Base-by-base conservation (phyloP, 768 basidiomycete genomes). In the Dacryopinax primogenitus region DNA sequence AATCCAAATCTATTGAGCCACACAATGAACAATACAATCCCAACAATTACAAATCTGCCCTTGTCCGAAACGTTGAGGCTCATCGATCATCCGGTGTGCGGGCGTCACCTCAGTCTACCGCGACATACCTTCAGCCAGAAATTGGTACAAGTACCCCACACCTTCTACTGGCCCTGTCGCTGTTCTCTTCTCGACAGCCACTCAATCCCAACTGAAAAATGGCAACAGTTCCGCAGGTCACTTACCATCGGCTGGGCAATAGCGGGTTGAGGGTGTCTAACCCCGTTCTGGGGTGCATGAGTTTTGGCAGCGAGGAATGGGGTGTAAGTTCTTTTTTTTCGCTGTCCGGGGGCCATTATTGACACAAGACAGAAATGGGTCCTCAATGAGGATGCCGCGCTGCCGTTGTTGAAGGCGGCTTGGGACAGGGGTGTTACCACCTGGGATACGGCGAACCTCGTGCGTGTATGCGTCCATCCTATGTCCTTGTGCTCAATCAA, bases 381-480 rank as follows among this genome's bases (percentile, higher is more conserved):
- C 23, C 3, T 58, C 30, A 58, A 58, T 23, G 66, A 73, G 26
- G 71, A 71, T 11, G 63, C 74, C 16, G 72, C 74, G 0, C 63
- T 74, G 23, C 66, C 70, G 47, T 69, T 78, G 66, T 63, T 79
- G 63, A 77, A 78, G 66, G 70, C 72, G 7, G 79, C 79, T 2
- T 79, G 72, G 72, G 74, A 78, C 32, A 67, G 72, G 15, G 79
- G 79, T 4, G 72, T 80, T 65, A 71, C 72, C 64, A 77, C 75
- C 2, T 72, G 76, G 62, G 78, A 79, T 39, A 77, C 77, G 1
- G 76, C 77, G 18, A 77, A 77, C 63, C 12, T 74, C 15, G 26
- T 26, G 3, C 11, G 26, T 58, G 26, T 28, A 28, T 6, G 4
- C 51, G 9, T 3, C 21, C 21, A 23, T 30, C 12, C 3, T 2